Evolutionary conservation across 1,284 basidiomycete genomes (phyloP).

Genomic region (Peniophora sp.): DNA sequence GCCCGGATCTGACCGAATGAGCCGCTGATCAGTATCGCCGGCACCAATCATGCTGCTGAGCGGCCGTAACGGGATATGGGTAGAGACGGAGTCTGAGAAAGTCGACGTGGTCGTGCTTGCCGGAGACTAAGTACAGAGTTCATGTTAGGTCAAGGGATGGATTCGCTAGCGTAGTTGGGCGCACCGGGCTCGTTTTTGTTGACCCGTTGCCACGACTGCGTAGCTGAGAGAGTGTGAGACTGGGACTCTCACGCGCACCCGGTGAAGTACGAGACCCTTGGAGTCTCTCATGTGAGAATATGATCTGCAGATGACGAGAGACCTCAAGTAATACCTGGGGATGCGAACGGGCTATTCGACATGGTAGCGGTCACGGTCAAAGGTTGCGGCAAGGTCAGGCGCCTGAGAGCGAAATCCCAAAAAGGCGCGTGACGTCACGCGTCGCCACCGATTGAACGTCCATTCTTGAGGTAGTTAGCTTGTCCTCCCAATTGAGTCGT

Average conservation of each 20-base stretch:
- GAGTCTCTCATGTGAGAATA: no score
- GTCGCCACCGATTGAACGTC: conserved; percentile 4
- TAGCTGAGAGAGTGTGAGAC: neutral
- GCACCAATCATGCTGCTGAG: neutral
- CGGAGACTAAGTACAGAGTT: neutral
- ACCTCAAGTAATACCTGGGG: neutral
- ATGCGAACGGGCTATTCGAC: neutral
- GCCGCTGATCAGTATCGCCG: conserved; percentile 12
- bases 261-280: neutral
- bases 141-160: neutral
- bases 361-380: conserved; percentile 1
- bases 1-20: conserved; percentile 55
- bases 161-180: neutral
- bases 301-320: no score
- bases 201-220: neutral
- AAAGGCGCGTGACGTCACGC: conserved; percentile 14
- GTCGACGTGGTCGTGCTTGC: neutral
- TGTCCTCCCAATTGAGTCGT: conserved; percentile 6
- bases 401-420: conserved; percentile 3
- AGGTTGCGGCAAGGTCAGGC: neutral
- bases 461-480: conserved; percentile 2
- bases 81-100: neutral
- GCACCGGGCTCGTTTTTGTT: neutral
- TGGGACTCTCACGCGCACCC: neutral
- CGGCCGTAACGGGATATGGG: neutral